Evolutionary conservation across 1,284 basidiomycete species (phyloP), one percentile per base, ranked within the genome.

Genomic region (Nidula niveotomentosa): DNA sequence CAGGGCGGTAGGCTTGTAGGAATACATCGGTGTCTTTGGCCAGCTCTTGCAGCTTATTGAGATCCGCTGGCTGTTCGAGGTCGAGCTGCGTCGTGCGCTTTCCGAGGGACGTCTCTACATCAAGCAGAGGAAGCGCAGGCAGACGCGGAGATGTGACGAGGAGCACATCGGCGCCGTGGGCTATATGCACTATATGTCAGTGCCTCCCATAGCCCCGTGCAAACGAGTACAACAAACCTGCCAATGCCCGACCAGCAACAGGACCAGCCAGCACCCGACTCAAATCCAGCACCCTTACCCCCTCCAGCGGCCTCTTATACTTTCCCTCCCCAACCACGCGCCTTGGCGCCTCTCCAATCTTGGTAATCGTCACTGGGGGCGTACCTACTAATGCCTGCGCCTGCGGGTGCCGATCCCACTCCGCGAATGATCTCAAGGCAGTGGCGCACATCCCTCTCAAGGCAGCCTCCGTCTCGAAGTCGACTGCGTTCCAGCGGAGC

Each of bases 71-170:
- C 1, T 53, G 47, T 2, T 71, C 74, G 2, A 89, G 72, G 55
- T 88, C 80, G 12, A 88, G 76, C 60, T 86, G 85, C 0, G 83
- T 77, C 0, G 85, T 84, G 34, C 84, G 80, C 66, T 89, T 89
- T 1, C 85, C 85, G 4, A 85, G 74, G 0, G 86, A 84, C 0
- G 86, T 88, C 46, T 88, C 85, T 5, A 75, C 63, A 61, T 89
- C 86, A 1, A 86, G 66, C 0, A 68, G 58, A 0, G 86, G 85
- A 2, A 86, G 67, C 0, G 73, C 69, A 0, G 86, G 86, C 6
- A 88, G 72, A 6, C 72, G 71, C 0, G 80, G 81, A 0, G 84
- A 85, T 8, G 83, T 85, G 49, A 88, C 63, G 41, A 79, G 72
- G 0, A 88, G 72, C 3, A 85, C 83, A 53, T 87, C 81, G 0